These are phyloP conservation scores for Ephemerocybe angulata DNA, from an alignment of 768 basidiomycete genomes.

Conservation along the genomic window DNA sequence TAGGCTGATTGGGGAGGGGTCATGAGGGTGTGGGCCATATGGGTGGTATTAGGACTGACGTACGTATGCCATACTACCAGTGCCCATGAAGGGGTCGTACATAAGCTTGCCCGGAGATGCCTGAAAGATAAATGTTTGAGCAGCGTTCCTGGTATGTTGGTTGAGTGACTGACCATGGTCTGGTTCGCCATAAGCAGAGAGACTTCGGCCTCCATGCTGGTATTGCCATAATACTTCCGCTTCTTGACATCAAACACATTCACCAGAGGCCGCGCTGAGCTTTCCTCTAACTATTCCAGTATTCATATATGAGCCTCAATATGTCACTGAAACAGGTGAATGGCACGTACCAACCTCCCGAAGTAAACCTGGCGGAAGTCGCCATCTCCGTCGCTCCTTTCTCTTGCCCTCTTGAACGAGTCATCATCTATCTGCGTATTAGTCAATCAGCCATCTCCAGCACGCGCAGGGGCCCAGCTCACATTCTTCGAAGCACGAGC, in stretches of 20 bases:
- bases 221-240: conserved; percentile 88
- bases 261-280: conserved; percentile 65
- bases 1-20: conserved; percentile 49
- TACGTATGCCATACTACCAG: conserved; percentile 89
- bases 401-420: conserved; percentile 34
- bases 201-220: conserved; percentile 96
- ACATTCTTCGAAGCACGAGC: conserved; percentile 90
- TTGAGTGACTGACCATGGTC: conserved; percentile 57
- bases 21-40: background rate
- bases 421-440: conserved; percentile 36
- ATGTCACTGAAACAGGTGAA: background rate
- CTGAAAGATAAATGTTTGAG: too few species aligned
- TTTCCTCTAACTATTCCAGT: conserved; percentile 46
- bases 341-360: conserved; percentile 74
- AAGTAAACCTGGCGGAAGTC: conserved; percentile 71
- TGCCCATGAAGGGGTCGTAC: conserved; percentile 95
- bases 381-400: conserved; percentile 59
- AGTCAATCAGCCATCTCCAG: background rate
- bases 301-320: background rate
- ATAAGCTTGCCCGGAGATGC: conserved; percentile 85
- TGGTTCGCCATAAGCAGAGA: conserved; percentile 97
- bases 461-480: conserved; percentile 19
- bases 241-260: conserved; percentile 83
- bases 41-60: conserved; percentile 13
- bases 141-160: too few species aligned